These are phyloP conservation scores for Neopestalotiopsis clavispora DNA, from an alignment of 2,329 filamentous ascomycete species.

Conservation along the genomic window DNA sequence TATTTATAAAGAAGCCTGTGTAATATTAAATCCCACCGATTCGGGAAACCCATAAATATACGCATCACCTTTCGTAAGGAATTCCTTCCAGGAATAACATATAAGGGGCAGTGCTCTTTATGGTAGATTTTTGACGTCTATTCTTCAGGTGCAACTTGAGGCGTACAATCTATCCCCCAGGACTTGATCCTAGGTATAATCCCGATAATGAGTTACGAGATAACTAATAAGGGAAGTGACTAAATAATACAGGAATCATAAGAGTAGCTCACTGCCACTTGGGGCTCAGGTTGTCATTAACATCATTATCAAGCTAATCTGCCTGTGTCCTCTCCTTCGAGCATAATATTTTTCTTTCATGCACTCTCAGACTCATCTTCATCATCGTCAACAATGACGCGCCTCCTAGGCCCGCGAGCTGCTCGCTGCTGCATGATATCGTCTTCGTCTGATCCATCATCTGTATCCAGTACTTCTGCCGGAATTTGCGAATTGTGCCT, in stretches of 20 bases:
- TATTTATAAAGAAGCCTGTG: too few relatives aligned
- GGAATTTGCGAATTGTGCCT: slow-evolving; percentile 6
- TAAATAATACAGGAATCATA: neutral
- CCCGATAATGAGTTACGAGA: neutral
- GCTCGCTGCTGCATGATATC: slow-evolving; percentile 17
- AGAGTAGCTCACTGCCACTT: neutral
- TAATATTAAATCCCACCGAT: too few relatives aligned
- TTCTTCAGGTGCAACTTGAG: too few relatives aligned
- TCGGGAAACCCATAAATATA: too few relatives aligned
- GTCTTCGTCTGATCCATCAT: slow-evolving; percentile 22
- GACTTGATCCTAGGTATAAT: too few relatives aligned
- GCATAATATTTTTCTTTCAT: neutral
- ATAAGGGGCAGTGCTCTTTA: too few relatives aligned
- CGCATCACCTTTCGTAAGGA: too few relatives aligned
- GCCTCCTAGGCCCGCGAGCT: slow-evolving; percentile 20
- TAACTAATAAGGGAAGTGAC: neutral
- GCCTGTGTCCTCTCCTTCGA: neutral
- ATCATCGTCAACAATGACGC: slow-evolving; percentile 22
- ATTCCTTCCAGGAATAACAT: too few relatives aligned
- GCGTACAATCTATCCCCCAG: too few relatives aligned
- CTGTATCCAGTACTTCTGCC: slow-evolving; percentile 3
- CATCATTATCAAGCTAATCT: neutral
- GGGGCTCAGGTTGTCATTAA: neutral
- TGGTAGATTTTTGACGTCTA: too few relatives aligned
- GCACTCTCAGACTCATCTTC: slow-evolving; percentile 9